Conservation (phyloP, 768 basidiomycete species). For the Sistotremastrum niveocremeum region DNA sequence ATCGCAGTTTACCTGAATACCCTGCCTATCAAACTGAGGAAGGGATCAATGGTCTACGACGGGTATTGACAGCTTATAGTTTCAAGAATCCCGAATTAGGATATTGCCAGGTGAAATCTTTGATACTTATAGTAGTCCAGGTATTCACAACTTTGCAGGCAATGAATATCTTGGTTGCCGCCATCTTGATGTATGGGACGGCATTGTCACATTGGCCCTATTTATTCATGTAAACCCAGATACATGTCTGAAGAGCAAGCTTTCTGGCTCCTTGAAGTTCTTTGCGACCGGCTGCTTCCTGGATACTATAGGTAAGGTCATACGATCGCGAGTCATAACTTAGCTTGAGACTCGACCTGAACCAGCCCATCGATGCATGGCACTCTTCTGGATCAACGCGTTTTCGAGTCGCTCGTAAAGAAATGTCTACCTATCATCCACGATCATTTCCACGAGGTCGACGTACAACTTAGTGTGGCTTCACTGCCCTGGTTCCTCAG, state of each 20-base stretch:
- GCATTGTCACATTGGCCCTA: not conserved
- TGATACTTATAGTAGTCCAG: not conserved
- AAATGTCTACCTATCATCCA: slow-evolving; percentile 86
- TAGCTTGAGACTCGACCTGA: not conserved
- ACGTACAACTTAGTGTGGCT: slow-evolving; percentile 94
- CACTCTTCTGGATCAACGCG: slow-evolving; percentile 94
- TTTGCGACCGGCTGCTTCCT: slow-evolving; percentile 88
- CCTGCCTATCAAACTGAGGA: slow-evolving; percentile 87
- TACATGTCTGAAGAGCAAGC: slow-evolving; percentile 99
- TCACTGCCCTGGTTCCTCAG: slow-evolving; percentile 98
- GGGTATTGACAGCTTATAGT: slow-evolving; percentile 91
- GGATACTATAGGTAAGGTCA: slow-evolving; percentile 84
- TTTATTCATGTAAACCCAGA: slow-evolving; percentile 27
- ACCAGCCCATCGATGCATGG: slow-evolving; percentile 94
- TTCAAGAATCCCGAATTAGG: slow-evolving; percentile 89
- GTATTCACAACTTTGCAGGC: slow-evolving; percentile 34
- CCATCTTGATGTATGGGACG: slow-evolving; percentile 67
- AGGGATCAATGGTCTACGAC: slow-evolving; percentile 71
- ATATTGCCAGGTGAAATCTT: slow-evolving; percentile 66
- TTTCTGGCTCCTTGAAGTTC: slow-evolving; percentile 91
- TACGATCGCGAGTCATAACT: not conserved
- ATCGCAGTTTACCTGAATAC: slow-evolving; percentile 92
- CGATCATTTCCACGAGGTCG: slow-evolving; percentile 80
- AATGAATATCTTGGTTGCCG: slow-evolving; percentile 95
- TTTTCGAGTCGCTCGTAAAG: slow-evolving; percentile 89